Evolutionary conservation across 805 yeast genomes (phyloP), one percentile per base, ranked within the genome.

Genomic region (Yueomyces sinensis): DNA sequence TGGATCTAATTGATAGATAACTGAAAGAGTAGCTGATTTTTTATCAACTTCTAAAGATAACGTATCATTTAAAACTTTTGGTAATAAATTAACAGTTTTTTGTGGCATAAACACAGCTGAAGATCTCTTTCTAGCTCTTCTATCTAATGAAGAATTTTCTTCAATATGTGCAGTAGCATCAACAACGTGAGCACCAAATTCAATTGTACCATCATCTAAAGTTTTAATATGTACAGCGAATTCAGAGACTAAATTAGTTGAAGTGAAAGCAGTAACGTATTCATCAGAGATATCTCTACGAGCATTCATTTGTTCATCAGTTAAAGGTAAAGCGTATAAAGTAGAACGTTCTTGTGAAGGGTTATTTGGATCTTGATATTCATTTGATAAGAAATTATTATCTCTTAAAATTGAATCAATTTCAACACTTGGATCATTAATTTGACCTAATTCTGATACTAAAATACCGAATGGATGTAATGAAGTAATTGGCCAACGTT

Each of bases 401-500:
- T 82, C 97, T 50, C 96, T 75, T 44, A 91, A 66, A 35, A 91
- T 79, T 1, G 96, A 84, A 54, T 80, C 87, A 40, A 86, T 73
- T 55, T 86, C 95, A 29, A 89, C 82, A 17, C 68, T 63, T 3
- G 76, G 70, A 41, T 79, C 89, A 43, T 76, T 82, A 48, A 82
- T 73, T 28, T 74, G 68, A 18, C 98, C 98, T 41, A 91, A 63
- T 45, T 82, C 83, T 32, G 86, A 81, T 17, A 89, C 79, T 38
- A 91, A 65, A 20, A 95, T 86, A 48, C 98, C 98, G 53, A 91
- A 91, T 7, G 98, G 98, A 63, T 91, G 98, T 57, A 91, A 69
- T 0, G 97, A 89, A 9, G 98, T 91, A 58, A 91, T 91, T 50
- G 98, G 98, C 98, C 98, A 91, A 58, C 98, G 78, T 56, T 91